Percentiles rank a stretch among this genome's conserved stretches.
Conservation (phyloP, 352 stramenopile genomes). For the Phytophthora pinifolia region DNA sequence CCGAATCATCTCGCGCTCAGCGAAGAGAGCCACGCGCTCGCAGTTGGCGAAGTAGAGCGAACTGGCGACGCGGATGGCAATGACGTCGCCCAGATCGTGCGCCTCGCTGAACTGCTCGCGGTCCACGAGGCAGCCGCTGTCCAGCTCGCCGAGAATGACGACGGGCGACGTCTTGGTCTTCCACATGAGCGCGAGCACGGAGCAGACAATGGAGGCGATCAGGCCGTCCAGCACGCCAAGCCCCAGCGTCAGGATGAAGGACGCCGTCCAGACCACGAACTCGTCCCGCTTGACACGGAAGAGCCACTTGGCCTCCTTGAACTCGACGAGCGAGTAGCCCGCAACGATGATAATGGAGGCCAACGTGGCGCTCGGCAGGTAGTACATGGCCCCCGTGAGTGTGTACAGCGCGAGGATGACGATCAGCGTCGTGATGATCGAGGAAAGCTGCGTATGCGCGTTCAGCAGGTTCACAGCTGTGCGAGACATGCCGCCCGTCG, state of each 20-base stretch:
- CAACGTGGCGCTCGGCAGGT: conserved; percentile 78
- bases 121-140: conserved; percentile 42
- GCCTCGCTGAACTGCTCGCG: conserved; percentile 35
- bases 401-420: conserved; percentile 84
- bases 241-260: conserved; percentile 50
- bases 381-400: conserved; percentile 83
- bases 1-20: conserved; percentile 44
- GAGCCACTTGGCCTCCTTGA: conserved; percentile 81
- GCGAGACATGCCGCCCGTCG: conserved; percentile 80
- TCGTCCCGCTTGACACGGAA: conserved; percentile 61
- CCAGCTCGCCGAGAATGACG: conserved; percentile 40
- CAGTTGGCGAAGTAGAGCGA: conserved; percentile 69
- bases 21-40: conserved; percentile 42
- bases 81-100: conserved; percentile 32
- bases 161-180: conserved; percentile 50
- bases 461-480: conserved; percentile 90
- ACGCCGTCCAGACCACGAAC: conserved; percentile 51
- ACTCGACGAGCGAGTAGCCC: conserved; percentile 87
- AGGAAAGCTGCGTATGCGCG: conserved; percentile 81
- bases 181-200: conserved; percentile 54
- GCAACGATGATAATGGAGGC: conserved; percentile 90
- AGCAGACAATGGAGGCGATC: conserved; percentile 53
- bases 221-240: conserved; percentile 52
- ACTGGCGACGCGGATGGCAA: conserved; percentile 51
- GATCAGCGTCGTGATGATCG: conserved; percentile 79